These are phyloP conservation scores for Naganishia vaughanmartiniae DNA, from an alignment of 768 basidiomycete genomes.

Conservation along the genomic window DNA sequence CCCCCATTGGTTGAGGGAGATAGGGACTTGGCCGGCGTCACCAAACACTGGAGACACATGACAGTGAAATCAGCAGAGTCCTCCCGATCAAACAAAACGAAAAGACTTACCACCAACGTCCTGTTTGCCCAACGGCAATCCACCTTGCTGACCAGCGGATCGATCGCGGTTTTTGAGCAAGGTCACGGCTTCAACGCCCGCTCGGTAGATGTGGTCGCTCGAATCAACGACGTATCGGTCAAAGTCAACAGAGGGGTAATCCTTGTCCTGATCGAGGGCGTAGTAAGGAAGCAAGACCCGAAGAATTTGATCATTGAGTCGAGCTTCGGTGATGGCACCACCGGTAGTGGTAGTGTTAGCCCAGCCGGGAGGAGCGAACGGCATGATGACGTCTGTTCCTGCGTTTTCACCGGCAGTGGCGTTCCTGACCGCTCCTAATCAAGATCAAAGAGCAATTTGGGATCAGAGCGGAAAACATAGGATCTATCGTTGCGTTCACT, in stretches of 20 bases:
- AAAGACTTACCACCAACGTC: conserved; percentile 13
- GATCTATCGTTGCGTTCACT: background rate
- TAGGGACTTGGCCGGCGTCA: conserved; percentile 18
- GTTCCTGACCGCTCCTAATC: conserved; percentile 20
- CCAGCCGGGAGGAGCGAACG: conserved; percentile 2
- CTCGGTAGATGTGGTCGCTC: conserved; percentile 10
- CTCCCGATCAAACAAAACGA: background rate
- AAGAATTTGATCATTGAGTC: conserved; percentile 11
- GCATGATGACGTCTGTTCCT: conserved; percentile 17
- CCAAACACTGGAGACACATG: conserved; percentile 1
- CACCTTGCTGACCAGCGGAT: conserved; percentile 17
- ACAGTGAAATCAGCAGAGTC: background rate
- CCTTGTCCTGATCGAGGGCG: conserved; percentile 56
- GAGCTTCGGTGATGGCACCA: conserved; percentile 8
- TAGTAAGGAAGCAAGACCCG: conserved; percentile 55
- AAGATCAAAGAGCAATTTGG: background rate
- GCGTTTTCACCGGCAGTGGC: conserved; percentile 19
- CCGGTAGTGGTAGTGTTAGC: background rate
- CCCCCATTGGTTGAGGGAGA: conserved; percentile 24
- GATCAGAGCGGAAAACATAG: background rate
- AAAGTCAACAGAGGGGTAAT: conserved; percentile 66
- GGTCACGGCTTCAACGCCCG: conserved; percentile 20
- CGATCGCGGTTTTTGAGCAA: conserved; percentile 21
- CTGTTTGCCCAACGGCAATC: conserved; percentile 14
- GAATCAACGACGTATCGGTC: conserved; percentile 46